A percentile compares a stretch with the other conserved stretches of the same genome.
These are phyloP conservation scores for Lichtheimia corymbifera DNA, from an alignment of 371 early-diverging fungal species.

Conservation along the genomic window DNA sequence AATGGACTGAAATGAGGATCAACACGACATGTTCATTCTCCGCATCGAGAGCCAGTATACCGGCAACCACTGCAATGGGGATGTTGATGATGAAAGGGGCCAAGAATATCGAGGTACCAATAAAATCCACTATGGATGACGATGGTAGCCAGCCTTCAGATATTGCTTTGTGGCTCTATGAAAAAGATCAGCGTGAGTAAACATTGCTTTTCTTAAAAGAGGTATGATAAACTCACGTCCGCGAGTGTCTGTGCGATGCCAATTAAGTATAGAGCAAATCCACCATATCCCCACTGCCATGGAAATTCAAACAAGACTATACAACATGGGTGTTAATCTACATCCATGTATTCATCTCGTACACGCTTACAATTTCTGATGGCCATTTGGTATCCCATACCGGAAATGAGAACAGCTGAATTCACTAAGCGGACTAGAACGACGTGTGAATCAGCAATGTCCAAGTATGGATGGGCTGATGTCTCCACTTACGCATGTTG, in stretches of 20 bases:
- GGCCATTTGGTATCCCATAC: slow-evolving; percentile 9
- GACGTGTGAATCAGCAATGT: neutral
- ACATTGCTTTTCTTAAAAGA: too few species aligned
- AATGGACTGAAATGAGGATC: slow-evolving; percentile 19
- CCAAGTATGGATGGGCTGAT: neutral
- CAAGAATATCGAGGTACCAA: neutral
- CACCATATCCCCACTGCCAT: slow-evolving; percentile 33
- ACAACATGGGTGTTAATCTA: neutral
- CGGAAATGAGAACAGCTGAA: slow-evolving; percentile 18
- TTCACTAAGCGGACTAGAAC: slow-evolving; percentile 21
- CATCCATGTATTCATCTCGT: neutral
- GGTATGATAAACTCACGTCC: slow-evolving; percentile 12
- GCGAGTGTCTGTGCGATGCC: slow-evolving; percentile 33
- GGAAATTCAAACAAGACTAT: slow-evolving; percentile 22
- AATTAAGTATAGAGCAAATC: slow-evolving; percentile 27
- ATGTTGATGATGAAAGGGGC: slow-evolving; percentile 1
- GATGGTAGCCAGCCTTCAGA: slow-evolving; percentile 28
- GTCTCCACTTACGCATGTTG: slow-evolving; percentile 18
- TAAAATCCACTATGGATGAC: slow-evolving; percentile 9
- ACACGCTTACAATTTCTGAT: slow-evolving; percentile 22
- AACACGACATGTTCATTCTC: slow-evolving; percentile 14
- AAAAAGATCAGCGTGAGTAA: neutral
- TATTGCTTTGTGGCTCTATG: slow-evolving; percentile 31
- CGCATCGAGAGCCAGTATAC: slow-evolving; percentile 19
- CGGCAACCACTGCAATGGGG: slow-evolving; percentile 4